phyloP scores from a whole-genome alignment of 177 flowering plant species.

The Vitis hybrid region DNA sequence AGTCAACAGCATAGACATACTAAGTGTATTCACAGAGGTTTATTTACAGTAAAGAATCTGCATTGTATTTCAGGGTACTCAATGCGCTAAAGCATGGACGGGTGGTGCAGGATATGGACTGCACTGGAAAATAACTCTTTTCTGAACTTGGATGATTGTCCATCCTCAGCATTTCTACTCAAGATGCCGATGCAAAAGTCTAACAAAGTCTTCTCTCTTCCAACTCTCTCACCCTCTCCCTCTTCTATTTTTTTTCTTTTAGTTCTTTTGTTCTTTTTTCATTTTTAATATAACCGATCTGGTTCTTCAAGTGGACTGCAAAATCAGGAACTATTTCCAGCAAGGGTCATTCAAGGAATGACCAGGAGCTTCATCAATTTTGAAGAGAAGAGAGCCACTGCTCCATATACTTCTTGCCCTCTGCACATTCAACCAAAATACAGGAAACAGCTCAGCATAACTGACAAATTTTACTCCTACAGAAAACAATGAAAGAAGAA shows the following conservation, averaged over 20 bases:
- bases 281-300: not conserved
- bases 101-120: not conserved
- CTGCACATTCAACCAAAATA: conserved; percentile 38
- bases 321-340: not conserved
- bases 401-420: conserved; percentile 54
- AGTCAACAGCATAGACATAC: not conserved
- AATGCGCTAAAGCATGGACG: not conserved
- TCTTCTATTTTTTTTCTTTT: not conserved
- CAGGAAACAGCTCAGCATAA: conserved; percentile 14
- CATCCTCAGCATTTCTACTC: conserved; percentile 4
- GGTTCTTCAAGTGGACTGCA: not conserved
- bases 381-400: conserved; percentile 73
- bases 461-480: not conserved
- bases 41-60: conserved; percentile 7
- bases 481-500: not conserved
- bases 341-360: conserved; percentile 11
- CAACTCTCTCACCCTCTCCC: not conserved
- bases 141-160: not conserved
- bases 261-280: not conserved
- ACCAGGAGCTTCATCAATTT: conserved; percentile 27
- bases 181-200: not conserved
- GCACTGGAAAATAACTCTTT: not conserved
- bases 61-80: not conserved
- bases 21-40: not conserved
- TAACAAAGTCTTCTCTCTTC: not conserved